Evolutionary conservation across 2,329 filamentous ascomycete genomes (phyloP).

Genomic region (Endothia cerciana): DNA sequence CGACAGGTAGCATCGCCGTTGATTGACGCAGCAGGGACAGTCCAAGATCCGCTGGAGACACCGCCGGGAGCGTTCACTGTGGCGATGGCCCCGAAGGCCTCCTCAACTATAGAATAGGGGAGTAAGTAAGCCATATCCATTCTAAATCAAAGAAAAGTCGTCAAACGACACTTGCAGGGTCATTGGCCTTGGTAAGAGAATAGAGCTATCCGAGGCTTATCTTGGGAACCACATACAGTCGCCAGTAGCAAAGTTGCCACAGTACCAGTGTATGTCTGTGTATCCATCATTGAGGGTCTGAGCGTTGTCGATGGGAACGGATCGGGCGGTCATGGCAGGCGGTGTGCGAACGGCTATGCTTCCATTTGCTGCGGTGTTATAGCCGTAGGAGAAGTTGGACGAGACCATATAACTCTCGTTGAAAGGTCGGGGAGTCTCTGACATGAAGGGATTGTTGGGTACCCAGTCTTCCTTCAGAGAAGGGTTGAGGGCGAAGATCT

Average conservation of each 20-base stretch:
- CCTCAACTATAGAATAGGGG: background rate
- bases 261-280: background rate
- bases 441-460: background rate
- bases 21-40: background rate
- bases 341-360: background rate
- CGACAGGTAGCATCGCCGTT: background rate
- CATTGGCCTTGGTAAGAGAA: too few species aligned
- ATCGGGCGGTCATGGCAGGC: background rate
- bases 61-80: background rate
- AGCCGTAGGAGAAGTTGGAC: background rate
- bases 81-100: background rate
- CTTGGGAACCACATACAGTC: background rate
- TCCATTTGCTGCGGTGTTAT: background rate
- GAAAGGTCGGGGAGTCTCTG: background rate
- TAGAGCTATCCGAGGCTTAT: too few species aligned
- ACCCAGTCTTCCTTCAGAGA: background rate
- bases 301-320: background rate
- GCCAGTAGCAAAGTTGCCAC: background rate
- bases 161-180: background rate
- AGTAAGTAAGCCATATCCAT: background rate
- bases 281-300: background rate
- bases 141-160: background rate
- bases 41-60: background rate
- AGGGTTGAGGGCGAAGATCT: constrained; percentile 20
- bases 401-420: background rate